Percentiles rank a stretch among this genome's conserved stretches.
Evolutionary conservation across 1,284 basidiomycete species (phyloP).

Genomic region (Termitomyces sp.): DNA sequence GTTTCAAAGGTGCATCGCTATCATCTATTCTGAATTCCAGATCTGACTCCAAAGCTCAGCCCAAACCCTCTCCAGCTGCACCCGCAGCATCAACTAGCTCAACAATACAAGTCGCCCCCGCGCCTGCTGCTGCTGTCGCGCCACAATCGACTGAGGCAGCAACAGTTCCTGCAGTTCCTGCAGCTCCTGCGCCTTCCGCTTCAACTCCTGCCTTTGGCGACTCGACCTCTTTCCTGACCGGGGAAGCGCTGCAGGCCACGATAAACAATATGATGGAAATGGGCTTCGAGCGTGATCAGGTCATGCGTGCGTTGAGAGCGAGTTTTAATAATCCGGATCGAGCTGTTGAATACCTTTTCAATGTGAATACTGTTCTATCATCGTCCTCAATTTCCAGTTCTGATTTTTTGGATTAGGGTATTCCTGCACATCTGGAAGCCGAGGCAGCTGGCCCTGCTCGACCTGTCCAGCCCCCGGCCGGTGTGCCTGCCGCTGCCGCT

Average conservation of each 20-base stretch:
- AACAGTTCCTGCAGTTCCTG: conserved; percentile 24
- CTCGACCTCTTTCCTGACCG: conserved; percentile 64
- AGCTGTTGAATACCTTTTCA: conserved; percentile 97
- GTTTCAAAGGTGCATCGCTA: conserved; percentile 77
- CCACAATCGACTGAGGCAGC: conserved; percentile 24
- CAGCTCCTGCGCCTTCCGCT: conserved; percentile 30
- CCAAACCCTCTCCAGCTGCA: conserved; percentile 48
- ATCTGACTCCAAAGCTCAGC: conserved; percentile 30
- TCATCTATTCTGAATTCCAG: conserved; percentile 2
- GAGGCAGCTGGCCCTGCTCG: conserved; percentile 37
- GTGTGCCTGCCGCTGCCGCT: conserved; percentile 34
- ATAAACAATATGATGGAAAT: conserved; percentile 87
- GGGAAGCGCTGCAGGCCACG: conserved; percentile 68
- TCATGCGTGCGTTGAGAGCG: conserved; percentile 83
- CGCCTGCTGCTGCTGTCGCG: conserved; percentile 20
- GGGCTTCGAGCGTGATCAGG: conserved; percentile 90
- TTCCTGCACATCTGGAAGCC: conserved; percentile 67
- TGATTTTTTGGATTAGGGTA: conserved; percentile 53
- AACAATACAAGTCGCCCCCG: conserved; percentile 24
- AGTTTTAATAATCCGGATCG: conserved; percentile 98
- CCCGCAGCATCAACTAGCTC: conserved; percentile 18
- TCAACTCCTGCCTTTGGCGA: conserved; percentile 38
- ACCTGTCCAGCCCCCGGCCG: conserved; percentile 26
- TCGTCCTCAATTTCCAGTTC: background rate
- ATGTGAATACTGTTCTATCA: conserved; percentile 44